Evolutionary conservation across 495 filamentous ascomycete genomes (phyloP), one percentile per base, ranked within the genome.

Genomic region (Aspergillus heteromorphus): DNA sequence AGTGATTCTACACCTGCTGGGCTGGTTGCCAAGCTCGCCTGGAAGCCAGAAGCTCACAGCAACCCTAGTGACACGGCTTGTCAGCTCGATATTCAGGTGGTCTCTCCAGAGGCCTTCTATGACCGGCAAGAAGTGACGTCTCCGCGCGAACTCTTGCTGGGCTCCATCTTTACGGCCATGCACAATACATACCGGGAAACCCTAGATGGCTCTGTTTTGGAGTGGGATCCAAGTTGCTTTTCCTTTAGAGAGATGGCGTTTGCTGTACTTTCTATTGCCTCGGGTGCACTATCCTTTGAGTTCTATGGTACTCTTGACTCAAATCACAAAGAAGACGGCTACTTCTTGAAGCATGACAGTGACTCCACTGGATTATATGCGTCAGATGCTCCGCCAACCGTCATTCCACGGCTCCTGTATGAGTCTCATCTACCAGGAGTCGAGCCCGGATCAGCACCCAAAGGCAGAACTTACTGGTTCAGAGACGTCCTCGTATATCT

Each of bases 171-270:
- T 21, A 10, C 13, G 23, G 4, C 1, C 8, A 20, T 48, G 1
- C 36, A 48, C 4, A 9, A 13, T 4, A 14, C 23, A 2, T 58
- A 58, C 31, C 17, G 48, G 8, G 10, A 9, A 5, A 8, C 58
- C 1, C 27, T 64, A n/a, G 58, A 56, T 48, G 14, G 6, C 13
- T 57, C 17, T 27, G 18, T 54, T 31, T 25, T 40, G 9, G 40
- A 58, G 30, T 64, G 58, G 58, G 20, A 27, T 1, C 49, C 55
- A 5, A 18, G 31, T 2, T 34, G 49, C n/a, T 61, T 61, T 17
- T 6, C 38, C 1, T 64, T 61, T 20, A 47, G 51, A 14, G 62
- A 64, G 41, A 52, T 64, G 1, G 55, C 59, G 6, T 64, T 61
- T 25, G 55, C 55, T 7, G 27, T 64, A 14, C 8, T 61, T 14